These are phyloP conservation scores for Sphaerobolus stellatus DNA, from an alignment of 1,284 basidiomycete species.

Conservation along the genomic window DNA sequence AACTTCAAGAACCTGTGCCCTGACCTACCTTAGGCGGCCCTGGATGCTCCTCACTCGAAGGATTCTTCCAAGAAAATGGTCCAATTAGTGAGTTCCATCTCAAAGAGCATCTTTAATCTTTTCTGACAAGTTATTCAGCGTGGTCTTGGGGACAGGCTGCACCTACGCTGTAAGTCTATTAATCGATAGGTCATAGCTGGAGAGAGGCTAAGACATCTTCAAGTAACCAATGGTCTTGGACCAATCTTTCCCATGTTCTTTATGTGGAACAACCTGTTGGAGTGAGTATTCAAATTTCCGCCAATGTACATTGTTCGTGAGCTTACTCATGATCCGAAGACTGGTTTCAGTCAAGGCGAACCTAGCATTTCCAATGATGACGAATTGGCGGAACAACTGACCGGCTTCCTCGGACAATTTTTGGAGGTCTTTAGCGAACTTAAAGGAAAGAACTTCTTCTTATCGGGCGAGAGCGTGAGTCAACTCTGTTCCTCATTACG, in stretches of 20 bases:
- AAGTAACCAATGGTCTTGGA: conserved; percentile 41
- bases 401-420: conserved; percentile 40
- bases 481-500: background rate
- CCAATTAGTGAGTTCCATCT: conserved; percentile 30
- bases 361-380: conserved; percentile 38
- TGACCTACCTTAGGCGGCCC: conserved; percentile 39
- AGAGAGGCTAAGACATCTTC: background rate
- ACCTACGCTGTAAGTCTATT: conserved; percentile 40
- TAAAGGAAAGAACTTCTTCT: conserved; percentile 38
- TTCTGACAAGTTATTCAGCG: conserved; percentile 29
- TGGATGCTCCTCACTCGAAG: conserved; percentile 48
- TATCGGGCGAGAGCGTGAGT: conserved; percentile 40
- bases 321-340: conserved; percentile 22
- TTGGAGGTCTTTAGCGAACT: conserved; percentile 39
- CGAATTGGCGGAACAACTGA: conserved; percentile 37
- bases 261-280: conserved; percentile 54
- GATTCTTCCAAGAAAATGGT: conserved; percentile 52
- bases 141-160: conserved; percentile 58
- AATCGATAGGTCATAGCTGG: background rate
- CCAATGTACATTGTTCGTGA: background rate
- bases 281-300: conserved; percentile 30
- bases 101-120: background rate
- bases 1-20: background rate
- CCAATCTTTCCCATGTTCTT: conserved; percentile 44
- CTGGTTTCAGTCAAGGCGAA: conserved; percentile 37